phyloP scores from a whole-genome alignment of 2,329 filamentous ascomycete species.

The Blastomyces emzantsi region DNA sequence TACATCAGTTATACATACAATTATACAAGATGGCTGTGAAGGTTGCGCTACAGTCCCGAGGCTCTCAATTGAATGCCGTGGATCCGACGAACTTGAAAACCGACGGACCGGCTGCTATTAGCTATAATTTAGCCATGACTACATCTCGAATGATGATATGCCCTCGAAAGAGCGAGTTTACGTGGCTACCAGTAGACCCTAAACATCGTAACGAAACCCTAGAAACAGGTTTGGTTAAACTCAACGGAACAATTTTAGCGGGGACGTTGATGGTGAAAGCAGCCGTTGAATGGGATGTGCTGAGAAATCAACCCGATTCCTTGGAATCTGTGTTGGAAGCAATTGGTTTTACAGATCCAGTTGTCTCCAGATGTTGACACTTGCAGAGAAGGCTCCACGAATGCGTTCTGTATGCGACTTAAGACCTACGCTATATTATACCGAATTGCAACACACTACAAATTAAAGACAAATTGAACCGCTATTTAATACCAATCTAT shows the following conservation, averaged over 20 bases:
- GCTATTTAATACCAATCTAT: neutral
- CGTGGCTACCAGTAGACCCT: conserved; percentile 32
- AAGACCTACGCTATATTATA: neutral
- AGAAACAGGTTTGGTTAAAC: conserved; percentile 35
- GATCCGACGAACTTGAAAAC: conserved; percentile 19
- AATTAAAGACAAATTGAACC: neutral
- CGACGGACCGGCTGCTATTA: conserved; percentile 36
- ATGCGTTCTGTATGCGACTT: neutral
- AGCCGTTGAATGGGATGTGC: conserved; percentile 44
- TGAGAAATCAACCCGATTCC: conserved; percentile 34
- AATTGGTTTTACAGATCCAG: conserved; percentile 29
- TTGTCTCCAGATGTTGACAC: neutral
- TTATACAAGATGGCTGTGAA: conserved; percentile 29
- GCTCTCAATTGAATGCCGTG: conserved; percentile 1
- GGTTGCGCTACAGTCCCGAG: conserved; percentile 1
- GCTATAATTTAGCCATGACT: conserved; percentile 53
- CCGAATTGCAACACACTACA: neutral
- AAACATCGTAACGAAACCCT: conserved; percentile 25
- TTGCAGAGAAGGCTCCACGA: neutral
- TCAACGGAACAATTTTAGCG: conserved; percentile 50
- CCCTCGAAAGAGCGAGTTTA: conserved; percentile 41
- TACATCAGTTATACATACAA: conserved; percentile 34
- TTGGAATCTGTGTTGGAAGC: conserved; percentile 37
- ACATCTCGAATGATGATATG: conserved; percentile 45
- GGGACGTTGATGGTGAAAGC: conserved; percentile 53